Conservation (phyloP, 2,329 filamentous ascomycete genomes). For the Stemphylium beticola region DNA sequence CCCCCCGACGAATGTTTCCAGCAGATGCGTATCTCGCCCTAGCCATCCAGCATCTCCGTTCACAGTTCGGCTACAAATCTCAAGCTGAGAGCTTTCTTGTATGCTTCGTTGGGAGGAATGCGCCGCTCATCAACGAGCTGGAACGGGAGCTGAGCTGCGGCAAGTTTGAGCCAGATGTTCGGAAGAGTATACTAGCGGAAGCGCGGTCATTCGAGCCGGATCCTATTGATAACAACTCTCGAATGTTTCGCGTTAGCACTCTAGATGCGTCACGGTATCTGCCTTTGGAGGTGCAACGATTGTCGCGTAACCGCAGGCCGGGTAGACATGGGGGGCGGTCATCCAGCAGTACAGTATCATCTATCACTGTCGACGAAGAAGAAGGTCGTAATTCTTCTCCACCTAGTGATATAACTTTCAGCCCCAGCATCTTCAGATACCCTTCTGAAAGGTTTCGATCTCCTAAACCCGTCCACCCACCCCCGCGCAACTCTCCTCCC, state of each 20-base stretch:
- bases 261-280: neutral
- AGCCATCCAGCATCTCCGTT: neutral
- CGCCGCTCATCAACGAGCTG: neutral
- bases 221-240: neutral
- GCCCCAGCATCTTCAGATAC: too few species aligned
- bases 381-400: too few species aligned
- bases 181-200: neutral
- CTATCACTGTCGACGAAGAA: too few species aligned
- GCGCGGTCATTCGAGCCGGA: neutral
- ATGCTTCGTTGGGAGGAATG: conserved; percentile 7
- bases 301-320: too few species aligned
- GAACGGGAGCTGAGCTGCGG: neutral
- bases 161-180: neutral
- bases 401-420: too few species aligned
- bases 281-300: neutral
- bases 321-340: too few species aligned
- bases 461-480: too few species aligned
- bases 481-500: neutral
- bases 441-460: too few species aligned
- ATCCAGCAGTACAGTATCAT: too few species aligned
- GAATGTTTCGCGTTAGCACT: neutral
- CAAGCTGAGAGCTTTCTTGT: conserved; percentile 16
- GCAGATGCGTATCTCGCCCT: neutral
- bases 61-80: neutral
- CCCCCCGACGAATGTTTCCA: neutral